Evolutionary conservation across 2,329 filamentous ascomycete species (phyloP).

Genomic region (Ceratocystiopsis minuta): DNA sequence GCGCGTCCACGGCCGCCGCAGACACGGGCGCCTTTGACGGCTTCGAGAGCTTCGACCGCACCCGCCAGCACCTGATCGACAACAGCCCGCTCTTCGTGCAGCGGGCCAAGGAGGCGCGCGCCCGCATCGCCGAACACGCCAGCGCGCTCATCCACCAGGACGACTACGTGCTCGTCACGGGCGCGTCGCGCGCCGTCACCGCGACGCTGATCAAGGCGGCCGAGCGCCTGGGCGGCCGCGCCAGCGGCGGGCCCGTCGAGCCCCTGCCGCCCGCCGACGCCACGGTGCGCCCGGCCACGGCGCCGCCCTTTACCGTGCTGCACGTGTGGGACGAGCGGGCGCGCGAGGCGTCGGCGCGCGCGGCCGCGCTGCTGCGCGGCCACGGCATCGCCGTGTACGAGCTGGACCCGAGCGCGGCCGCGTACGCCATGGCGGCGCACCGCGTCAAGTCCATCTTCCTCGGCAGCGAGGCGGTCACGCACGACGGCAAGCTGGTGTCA

Average conservation of each 20-base stretch:
- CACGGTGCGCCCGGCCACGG: not conserved
- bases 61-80: constrained; percentile 64
- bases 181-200: constrained; percentile 69
- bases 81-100: constrained; percentile 78
- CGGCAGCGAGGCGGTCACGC: constrained; percentile 71
- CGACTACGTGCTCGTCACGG: constrained; percentile 73
- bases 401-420: constrained; percentile 57
- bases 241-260: not conserved
- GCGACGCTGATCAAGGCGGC: constrained; percentile 59
- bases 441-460: constrained; percentile 52
- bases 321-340: constrained; percentile 46
- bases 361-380: constrained; percentile 52
- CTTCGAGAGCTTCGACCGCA: constrained; percentile 55
- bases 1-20: constrained; percentile 6
- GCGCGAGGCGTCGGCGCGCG: constrained; percentile 44
- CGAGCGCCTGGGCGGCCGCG: constrained; percentile 41
- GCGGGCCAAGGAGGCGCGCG: constrained; percentile 67
- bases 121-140: constrained; percentile 66
- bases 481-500: constrained; percentile 85
- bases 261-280: too few relatives aligned
- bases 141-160: constrained; percentile 63
- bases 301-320: constrained; percentile 56
- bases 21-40: constrained; percentile 2
- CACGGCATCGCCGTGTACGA: constrained; percentile 70
- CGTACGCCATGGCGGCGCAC: constrained; percentile 50